Conservation (phyloP, 2,329 filamentous ascomycete species). For the Xylariaceae sp. region DNA sequence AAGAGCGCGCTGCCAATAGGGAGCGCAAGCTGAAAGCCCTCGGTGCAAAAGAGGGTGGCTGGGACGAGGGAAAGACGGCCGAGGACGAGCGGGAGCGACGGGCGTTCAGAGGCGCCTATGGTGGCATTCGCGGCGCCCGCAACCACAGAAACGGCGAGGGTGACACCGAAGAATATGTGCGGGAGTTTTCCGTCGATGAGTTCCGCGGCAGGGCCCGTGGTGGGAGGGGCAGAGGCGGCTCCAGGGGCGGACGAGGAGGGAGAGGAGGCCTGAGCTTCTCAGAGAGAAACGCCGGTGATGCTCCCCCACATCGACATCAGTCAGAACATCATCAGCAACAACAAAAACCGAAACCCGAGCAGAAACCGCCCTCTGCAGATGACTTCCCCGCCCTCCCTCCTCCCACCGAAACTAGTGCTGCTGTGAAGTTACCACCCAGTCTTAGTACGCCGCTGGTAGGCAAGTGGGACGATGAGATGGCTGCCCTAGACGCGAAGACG, state of each 20-base stretch:
- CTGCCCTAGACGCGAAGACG: constrained; percentile 38
- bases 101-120: constrained; percentile 36
- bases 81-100: constrained; percentile 35
- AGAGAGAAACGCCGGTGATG: constrained; percentile 15
- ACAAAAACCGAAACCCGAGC: constrained; percentile 17
- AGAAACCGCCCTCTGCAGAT: constrained; percentile 31
- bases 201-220: constrained; percentile 32
- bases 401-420: constrained; percentile 23
- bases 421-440: constrained; percentile 25
- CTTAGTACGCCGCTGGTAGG: constrained; percentile 36
- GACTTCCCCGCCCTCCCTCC: constrained; percentile 39
- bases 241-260: constrained; percentile 26
- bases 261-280: constrained; percentile 29
- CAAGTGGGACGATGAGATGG: constrained; percentile 57
- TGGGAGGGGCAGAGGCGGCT: constrained; percentile 28
- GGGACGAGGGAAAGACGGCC: constrained; percentile 54
- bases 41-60: constrained; percentile 46
- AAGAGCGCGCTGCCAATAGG: constrained; percentile 55
- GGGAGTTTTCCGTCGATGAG: constrained; percentile 29
- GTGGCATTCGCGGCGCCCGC: constrained; percentile 36
- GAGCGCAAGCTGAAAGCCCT: constrained; percentile 57
- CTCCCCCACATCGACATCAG: constrained; percentile 14
- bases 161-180: constrained; percentile 41
- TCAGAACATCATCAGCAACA: constrained; percentile 16
- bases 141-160: constrained; percentile 30